Conservation (phyloP, 371 early-diverging fungal genomes). For the Mortierella sp. region DNA sequence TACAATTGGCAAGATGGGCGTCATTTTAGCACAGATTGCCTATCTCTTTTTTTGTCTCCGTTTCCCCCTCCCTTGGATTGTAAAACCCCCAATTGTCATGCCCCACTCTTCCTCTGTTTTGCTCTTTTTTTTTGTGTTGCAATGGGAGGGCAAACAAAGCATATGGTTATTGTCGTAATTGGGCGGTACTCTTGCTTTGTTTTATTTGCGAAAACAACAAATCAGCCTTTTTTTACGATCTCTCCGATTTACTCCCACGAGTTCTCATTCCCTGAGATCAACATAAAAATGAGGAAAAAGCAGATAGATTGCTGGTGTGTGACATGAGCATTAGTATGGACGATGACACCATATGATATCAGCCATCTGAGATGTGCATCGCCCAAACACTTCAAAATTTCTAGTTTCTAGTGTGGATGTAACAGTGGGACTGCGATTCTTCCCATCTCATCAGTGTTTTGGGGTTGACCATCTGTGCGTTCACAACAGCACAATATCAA, state of each 20-base stretch:
- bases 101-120: not conserved
- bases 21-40: too few relatives aligned
- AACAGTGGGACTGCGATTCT: constrained; percentile 1
- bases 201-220: too few relatives aligned
- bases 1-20: too few relatives aligned
- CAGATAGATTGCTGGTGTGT: not conserved
- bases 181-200: too few relatives aligned
- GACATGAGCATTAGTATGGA: not conserved
- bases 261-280: not conserved
- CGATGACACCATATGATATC: constrained; percentile 43
- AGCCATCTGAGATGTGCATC: constrained; percentile 18
- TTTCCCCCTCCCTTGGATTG: too few relatives aligned
- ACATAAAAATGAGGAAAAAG: not conserved
- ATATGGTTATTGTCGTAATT: too few relatives aligned
- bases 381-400: not conserved
- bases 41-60: not conserved
- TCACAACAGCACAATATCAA: not conserved
- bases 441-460: constrained; percentile 6
- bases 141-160: not conserved
- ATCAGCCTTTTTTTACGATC: too few relatives aligned
- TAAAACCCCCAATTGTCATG: not conserved
- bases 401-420: not conserved
- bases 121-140: not conserved
- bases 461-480: not conserved
- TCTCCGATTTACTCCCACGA: not conserved